These are phyloP conservation scores for Davidsoniella virescens DNA, from an alignment of 2,329 filamentous ascomycete species.

Conservation along the genomic window DNA sequence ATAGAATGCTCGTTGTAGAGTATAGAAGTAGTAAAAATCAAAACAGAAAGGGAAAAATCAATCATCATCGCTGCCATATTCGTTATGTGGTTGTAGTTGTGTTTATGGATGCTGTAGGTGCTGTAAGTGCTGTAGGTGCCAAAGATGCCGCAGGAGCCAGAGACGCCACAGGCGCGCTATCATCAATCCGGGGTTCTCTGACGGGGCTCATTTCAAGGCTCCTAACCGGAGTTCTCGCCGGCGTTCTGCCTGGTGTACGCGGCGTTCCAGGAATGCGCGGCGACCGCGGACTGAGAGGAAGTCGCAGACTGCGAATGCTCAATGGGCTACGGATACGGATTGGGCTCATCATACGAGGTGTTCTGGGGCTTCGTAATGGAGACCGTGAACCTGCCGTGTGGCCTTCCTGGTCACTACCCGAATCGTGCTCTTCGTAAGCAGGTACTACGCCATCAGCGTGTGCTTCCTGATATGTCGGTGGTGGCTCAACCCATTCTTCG, in stretches of 20 bases:
- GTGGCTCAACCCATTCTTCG: conserved; percentile 12
- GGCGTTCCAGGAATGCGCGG: conserved; percentile 2
- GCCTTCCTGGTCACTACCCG: conserved; percentile 4
- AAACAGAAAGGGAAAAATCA: background rate
- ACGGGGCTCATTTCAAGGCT: conserved; percentile 1
- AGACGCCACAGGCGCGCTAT: background rate
- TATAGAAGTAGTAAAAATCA: too few relatives aligned
- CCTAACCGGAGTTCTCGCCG: background rate
- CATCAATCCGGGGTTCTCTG: background rate
- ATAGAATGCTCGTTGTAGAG: too few relatives aligned
- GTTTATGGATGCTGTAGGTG: background rate
- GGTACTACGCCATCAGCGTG: conserved; percentile 12
- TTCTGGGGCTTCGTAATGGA: conserved; percentile 1
- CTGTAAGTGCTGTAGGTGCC: background rate
- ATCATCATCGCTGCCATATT: background rate
- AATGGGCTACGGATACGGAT: conserved; percentile 8
- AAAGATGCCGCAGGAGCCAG: background rate
- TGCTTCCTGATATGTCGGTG: conserved; percentile 11
- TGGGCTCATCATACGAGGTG: conserved; percentile 1
- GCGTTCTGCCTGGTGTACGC: conserved; percentile 3
- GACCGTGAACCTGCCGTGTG: background rate
- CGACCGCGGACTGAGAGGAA: background rate
- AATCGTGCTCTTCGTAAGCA: conserved; percentile 9
- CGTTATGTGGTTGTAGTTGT: background rate
- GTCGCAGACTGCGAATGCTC: conserved; percentile 9